Percentiles rank a stretch among this genome's conserved stretches.
These are phyloP conservation scores for Raphanus hybrid DNA, from an alignment of 441 rosid genomes.

Conservation along the genomic window DNA sequence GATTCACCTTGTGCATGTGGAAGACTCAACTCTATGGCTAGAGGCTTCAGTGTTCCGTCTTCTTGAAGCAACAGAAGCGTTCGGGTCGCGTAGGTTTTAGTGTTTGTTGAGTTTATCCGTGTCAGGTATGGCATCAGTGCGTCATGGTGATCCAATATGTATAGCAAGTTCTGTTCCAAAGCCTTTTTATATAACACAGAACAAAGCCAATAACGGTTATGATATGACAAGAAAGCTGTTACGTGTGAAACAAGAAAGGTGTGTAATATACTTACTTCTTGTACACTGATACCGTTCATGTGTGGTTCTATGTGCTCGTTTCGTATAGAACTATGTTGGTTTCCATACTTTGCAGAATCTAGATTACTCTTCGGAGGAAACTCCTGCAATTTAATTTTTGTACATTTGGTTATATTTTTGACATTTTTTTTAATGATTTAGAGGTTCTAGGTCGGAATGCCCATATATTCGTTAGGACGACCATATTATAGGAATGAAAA, in stretches of 20 bases:
- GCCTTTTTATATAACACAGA: slow-evolving; percentile 54
- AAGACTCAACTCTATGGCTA: slow-evolving; percentile 86
- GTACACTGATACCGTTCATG: slow-evolving; percentile 69
- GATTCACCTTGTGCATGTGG: slow-evolving; percentile 73
- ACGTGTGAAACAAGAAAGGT: slow-evolving; percentile 23
- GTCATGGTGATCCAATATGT: slow-evolving; percentile 85
- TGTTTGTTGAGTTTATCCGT: slow-evolving; percentile 67
- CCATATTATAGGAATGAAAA: not conserved
- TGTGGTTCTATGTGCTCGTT: slow-evolving; percentile 56
- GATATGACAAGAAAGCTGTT: slow-evolving; percentile 5
- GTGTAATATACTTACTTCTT: slow-evolving; percentile 48
- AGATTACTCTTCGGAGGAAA: slow-evolving; percentile 81
- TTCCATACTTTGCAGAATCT: slow-evolving; percentile 58
- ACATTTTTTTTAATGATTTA: not conserved
- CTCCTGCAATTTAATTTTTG: slow-evolving; percentile 48
- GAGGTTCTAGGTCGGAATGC: not conserved
- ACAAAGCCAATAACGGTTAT: slow-evolving; percentile 14
- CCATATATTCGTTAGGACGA: too few relatives aligned
- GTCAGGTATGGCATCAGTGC: slow-evolving; percentile 72
- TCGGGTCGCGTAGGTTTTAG: slow-evolving; percentile 83
- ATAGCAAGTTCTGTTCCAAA: slow-evolving; percentile 56
- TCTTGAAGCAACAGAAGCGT: slow-evolving; percentile 74
- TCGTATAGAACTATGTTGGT: slow-evolving; percentile 66
- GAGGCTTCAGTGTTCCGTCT: slow-evolving; percentile 74
- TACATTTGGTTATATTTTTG: not conserved